A percentile compares a stretch with the other conserved stretches of the same genome.
Evolutionary conservation across 768 basidiomycete genomes (phyloP).

Genomic region (Collybia nuda): DNA sequence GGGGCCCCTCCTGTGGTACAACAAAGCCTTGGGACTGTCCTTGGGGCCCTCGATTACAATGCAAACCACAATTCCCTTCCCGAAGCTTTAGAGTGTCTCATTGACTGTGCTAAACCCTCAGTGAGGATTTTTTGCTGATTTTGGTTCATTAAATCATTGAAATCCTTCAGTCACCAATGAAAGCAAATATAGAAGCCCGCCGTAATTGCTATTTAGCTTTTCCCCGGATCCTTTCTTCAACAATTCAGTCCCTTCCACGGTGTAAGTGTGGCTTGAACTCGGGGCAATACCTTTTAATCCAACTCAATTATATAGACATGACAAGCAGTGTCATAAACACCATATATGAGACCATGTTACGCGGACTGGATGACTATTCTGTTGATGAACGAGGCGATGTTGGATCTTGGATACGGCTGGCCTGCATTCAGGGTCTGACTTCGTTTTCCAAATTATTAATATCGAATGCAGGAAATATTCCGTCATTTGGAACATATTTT

Average conservation of each 20-base stretch:
- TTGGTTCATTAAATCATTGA: conserved; percentile 16
- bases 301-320: conserved; percentile 43
- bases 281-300: background rate
- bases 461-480: conserved; percentile 34
- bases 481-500: conserved; percentile 57
- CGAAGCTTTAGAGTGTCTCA: conserved; percentile 56
- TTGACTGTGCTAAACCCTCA: conserved; percentile 55
- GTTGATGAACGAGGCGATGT: conserved; percentile 95
- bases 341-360: conserved; percentile 56
- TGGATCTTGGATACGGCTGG: conserved; percentile 91
- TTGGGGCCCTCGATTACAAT: conserved; percentile 70
- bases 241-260: conserved; percentile 14
- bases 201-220: conserved; percentile 48
- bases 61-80: conserved; percentile 51
- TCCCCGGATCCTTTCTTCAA: conserved; percentile 37
- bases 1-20: conserved; percentile 53
- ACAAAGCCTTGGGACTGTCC: conserved; percentile 69
- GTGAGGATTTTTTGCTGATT: conserved; percentile 33
- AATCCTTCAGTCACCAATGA: conserved; percentile 18
- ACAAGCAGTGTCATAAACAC: conserved; percentile 41
- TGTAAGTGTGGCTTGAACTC: conserved; percentile 10
- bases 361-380: conserved; percentile 87
- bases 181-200: conserved; percentile 54
- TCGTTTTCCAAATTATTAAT: conserved; percentile 53
- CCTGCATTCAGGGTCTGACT: conserved; percentile 68